Base-by-base conservation (phyloP, 495 filamentous ascomycete genomes). In the Neurospora discreta region DNA sequence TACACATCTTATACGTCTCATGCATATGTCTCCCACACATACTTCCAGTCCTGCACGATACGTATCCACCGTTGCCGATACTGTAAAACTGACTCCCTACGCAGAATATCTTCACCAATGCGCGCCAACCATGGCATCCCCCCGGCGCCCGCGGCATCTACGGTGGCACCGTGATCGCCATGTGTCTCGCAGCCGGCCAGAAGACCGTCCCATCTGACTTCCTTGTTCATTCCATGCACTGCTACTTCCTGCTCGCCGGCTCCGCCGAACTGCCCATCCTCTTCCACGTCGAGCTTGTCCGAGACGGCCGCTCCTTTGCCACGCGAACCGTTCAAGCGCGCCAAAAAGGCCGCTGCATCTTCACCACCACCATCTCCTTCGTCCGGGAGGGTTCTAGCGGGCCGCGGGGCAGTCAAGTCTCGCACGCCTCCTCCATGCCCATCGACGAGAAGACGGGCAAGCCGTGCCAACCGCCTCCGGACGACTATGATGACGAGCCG, bases 191-290 rank as follows among this genome's bases (percentile, higher is more conserved):
- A 68, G 94, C 96, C 18, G 95, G 93, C 13, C 93, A 96, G 82
- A 85, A 87, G 70, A 99, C 95, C 68, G 90, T 99, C 20, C 90
- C 91, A 2, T 76, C 83, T 30, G 85, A 92, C 79, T 97, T 97
- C 83, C 85, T 89, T 73, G 87, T 94, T 65, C 95, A 99, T 83
- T 92, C 89, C 81, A 97, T 97, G 93, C 95, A 99, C 86, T 98
- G 95, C 87, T 99, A 97, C 85, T 99, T 99, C 83, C 90, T 99
- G 43, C 90, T 98, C 2, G 93, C 93, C 13, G 95, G 95, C 39
- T 90, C 94, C 78, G 84, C 89, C 9, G 88, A 91, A 46, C 89
- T 96, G 42, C 95, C 95, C 5, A 91, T 99, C 74, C 83, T 98
- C 71, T 99, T 84, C 80, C 90, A 97, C 77, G 95, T 99, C 39